Percentiles rank a stretch among this genome's conserved stretches.
phyloP scores from a whole-genome alignment of 345 rosid species.

The Arabidopsis arenosa region DNA sequence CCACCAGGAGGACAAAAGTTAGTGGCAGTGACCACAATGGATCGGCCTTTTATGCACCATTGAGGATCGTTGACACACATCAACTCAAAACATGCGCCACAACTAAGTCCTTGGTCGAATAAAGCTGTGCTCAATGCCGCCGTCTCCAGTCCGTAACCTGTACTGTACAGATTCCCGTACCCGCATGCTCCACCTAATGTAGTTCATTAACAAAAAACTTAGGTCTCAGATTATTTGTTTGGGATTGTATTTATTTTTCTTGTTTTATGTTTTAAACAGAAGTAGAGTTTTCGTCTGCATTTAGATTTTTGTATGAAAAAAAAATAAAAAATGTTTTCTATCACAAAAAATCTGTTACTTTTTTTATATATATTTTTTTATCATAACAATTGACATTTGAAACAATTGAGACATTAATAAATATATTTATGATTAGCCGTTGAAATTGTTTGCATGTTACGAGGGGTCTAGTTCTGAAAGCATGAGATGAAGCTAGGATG shows the following conservation, averaged over 20 bases:
- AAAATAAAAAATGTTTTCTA: not conserved
- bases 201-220: not conserved
- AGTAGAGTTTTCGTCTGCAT: too few species aligned
- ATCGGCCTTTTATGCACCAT: slow-evolving; percentile 67
- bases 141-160: slow-evolving; percentile 73
- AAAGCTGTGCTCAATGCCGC: slow-evolving; percentile 78
- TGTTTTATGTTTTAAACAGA: not conserved
- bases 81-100: slow-evolving; percentile 71
- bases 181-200: slow-evolving; percentile 83
- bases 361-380: too few species aligned
- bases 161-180: slow-evolving; percentile 73
- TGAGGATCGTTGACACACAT: slow-evolving; percentile 71
- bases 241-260: not conserved
- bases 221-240: too few species aligned
- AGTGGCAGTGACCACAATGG: slow-evolving; percentile 78
- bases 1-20: slow-evolving; percentile 94
- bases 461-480: not conserved
- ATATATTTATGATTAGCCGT: not conserved
- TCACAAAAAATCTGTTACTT: not conserved
- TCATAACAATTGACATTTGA: too few species aligned
- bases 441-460: slow-evolving; percentile 31
- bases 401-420: too few species aligned
- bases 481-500: too few species aligned
- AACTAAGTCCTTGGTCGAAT: slow-evolving; percentile 66
- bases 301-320: too few species aligned